Base-by-base conservation (phyloP, 805 yeast genomes). In the Cyberlindnera maritima region DNA sequence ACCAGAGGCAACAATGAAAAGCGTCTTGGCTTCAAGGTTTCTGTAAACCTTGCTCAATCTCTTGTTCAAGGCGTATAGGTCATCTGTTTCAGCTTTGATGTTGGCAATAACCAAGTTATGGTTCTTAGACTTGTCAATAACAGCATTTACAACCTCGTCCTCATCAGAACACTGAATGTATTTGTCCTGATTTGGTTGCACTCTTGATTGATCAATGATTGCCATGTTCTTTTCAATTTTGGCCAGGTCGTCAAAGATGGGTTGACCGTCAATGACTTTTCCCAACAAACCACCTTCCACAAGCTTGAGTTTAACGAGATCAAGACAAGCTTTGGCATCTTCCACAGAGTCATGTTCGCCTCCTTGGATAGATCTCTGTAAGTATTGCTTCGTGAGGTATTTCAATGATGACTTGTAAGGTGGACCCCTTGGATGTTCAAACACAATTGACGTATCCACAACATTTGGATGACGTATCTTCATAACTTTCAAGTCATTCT, bases 281-380 rank as follows among this genome's bases (percentile, higher is more conserved):
- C 98, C 98, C 64, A 76, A 85, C 2, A 72, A 66, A 6, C 66
- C 61, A 1, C 97, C 97, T 46, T 83, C 80, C 4, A 71, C 64
- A 13, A 90, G 64, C 60, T 91, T 90, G 54, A 81, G 56, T 55
- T 86, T 81, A 1, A 87, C 78, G 41, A 92, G 73, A 43, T 88
- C 89, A 58, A 91, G 70, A 61, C 96, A 88, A 1, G 96, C 82
- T 25, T 63, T 63, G 12, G 96, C 85, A 61, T 92, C 99, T 61
- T 88, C 96, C 4, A 85, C 74, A 0, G 98, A 85, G 44, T 91
- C 86, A 65, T 92, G 98, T 21, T 72, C 74, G n/a, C 85, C 83
- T 21, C 66, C 67, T 64, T 94, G 98, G 43, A 92, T 92, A 0
- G 63, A 67, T 41, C 76, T 66, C 17, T 71, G 65, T 33, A 91